Conservation (phyloP, 352 stramenopile genomes). For the Globisporangium paddicum region DNA sequence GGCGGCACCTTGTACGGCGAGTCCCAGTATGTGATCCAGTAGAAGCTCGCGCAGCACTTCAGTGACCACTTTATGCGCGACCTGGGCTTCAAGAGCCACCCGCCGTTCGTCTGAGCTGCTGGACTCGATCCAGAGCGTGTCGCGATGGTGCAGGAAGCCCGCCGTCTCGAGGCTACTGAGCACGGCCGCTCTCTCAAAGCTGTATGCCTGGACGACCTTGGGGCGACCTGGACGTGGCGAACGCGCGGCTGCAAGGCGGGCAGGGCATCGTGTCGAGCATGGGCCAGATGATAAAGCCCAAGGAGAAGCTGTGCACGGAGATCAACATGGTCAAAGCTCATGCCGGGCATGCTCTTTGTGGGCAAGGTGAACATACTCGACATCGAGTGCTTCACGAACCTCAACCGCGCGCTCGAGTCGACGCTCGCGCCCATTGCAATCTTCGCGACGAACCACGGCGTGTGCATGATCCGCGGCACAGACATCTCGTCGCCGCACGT, state of each 20-base stretch:
- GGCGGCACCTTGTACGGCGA: no score
- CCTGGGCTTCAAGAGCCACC: no score
- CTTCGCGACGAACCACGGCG: constrained; percentile 98
- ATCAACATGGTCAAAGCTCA: constrained; percentile 99
- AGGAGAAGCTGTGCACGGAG: constrained; percentile 97
- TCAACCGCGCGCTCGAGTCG: constrained; percentile 97
- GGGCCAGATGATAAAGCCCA: constrained; percentile 97
- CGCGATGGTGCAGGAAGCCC: no score
- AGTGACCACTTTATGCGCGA: no score
- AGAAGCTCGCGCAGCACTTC: no score
- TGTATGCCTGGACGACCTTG: no score
- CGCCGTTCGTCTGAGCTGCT: no score
- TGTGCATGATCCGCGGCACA: constrained; percentile 93
- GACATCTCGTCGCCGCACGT: constrained; percentile 96
- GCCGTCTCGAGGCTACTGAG: no score
- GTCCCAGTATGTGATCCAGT: no score
- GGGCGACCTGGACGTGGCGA: constrained; percentile 98
- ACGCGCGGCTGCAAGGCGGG: constrained; percentile 95
- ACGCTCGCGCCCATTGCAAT: constrained; percentile 98
- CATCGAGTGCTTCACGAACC: constrained; percentile 99
- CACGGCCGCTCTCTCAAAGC: no score
- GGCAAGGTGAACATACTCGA: constrained; percentile 99
- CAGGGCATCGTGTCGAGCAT: constrained; percentile 99
- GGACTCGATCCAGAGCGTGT: constrained; percentile 97
- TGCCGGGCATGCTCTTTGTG: constrained; percentile 98